phyloP scores from a whole-genome alignment of 2,329 filamentous ascomycete genomes.

The Byssochlamys sp. region DNA sequence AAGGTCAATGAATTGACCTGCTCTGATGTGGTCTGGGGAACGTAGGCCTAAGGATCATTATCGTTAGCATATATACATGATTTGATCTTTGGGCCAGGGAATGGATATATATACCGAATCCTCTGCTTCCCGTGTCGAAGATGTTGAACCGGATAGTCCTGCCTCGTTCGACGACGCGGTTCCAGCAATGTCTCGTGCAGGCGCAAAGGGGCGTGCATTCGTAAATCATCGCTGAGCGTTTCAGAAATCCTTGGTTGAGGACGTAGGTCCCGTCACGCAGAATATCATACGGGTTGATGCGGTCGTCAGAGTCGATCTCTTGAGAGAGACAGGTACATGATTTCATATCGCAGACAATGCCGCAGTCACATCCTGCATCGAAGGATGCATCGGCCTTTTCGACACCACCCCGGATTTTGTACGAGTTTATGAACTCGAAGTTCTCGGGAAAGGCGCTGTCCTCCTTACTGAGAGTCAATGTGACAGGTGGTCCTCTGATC shows the following conservation, averaged over 20 bases:
- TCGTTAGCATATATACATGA: constrained; percentile 3
- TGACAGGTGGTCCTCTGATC: constrained; percentile 22
- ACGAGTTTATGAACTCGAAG: constrained; percentile 31
- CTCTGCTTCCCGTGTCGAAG: constrained; percentile 32
- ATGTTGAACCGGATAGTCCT: constrained; percentile 33
- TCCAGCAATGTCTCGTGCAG: constrained; percentile 30
- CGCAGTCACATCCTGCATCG: constrained; percentile 25
- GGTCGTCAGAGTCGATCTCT: constrained; percentile 19
- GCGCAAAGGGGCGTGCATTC: constrained; percentile 33
- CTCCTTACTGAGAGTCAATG: constrained; percentile 10
- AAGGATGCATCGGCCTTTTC: constrained; percentile 18
- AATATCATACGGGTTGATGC: constrained; percentile 23
- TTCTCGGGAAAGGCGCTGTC: constrained; percentile 18
- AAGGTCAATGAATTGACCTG: constrained; percentile 37
- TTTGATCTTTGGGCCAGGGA: not conserved
- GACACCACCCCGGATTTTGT: constrained; percentile 26
- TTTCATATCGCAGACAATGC: constrained; percentile 13
- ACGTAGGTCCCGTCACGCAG: constrained; percentile 15
- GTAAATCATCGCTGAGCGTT: constrained; percentile 26
- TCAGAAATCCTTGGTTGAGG: constrained; percentile 21
- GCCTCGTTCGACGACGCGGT: constrained; percentile 33
- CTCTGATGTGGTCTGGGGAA: constrained; percentile 25
- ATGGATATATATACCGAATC: constrained; percentile 26
- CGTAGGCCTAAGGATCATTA: constrained; percentile 25
- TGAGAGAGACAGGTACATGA: constrained; percentile 22